Evolutionary conservation across 441 rosid species (phyloP).

Genomic region (Erodium texanum): DNA sequence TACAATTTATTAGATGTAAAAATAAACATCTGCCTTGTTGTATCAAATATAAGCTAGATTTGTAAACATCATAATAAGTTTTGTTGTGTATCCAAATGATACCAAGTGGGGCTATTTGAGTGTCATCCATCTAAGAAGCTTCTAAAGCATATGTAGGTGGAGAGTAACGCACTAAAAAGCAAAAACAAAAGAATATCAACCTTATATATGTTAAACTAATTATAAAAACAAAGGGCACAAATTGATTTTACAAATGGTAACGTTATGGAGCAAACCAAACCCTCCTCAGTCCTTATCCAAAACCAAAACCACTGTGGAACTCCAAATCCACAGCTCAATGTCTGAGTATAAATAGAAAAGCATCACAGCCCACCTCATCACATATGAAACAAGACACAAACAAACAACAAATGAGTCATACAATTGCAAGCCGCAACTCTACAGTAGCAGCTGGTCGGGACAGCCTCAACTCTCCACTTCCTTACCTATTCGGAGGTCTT

Average conservation of each 20-base stretch:
- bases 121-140: too few relatives aligned
- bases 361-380: background rate
- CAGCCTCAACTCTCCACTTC: conserved; percentile 31
- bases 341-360: conserved; percentile 21
- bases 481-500: conserved; percentile 44
- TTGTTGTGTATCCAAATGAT: too few relatives aligned
- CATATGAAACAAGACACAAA: background rate
- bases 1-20: too few relatives aligned
- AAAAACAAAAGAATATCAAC: too few relatives aligned
- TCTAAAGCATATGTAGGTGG: too few relatives aligned
- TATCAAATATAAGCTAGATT: too few relatives aligned
- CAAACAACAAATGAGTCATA: background rate
- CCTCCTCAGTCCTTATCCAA: conserved; percentile 17
- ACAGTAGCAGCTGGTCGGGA: background rate
- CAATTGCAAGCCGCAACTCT: conserved; percentile 18
- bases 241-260: background rate
- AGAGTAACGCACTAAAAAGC: too few relatives aligned
- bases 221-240: too few relatives aligned
- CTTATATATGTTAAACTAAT: too few relatives aligned
- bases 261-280: background rate
- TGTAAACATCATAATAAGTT: too few relatives aligned
- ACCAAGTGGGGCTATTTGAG: too few relatives aligned
- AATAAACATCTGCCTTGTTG: too few relatives aligned
- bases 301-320: conserved; percentile 14
- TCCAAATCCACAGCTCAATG: background rate